Evolutionary conservation across 1,284 basidiomycete genomes (phyloP), one percentile per base, ranked within the genome.

Genomic region (Irpex rosettiformis): DNA sequence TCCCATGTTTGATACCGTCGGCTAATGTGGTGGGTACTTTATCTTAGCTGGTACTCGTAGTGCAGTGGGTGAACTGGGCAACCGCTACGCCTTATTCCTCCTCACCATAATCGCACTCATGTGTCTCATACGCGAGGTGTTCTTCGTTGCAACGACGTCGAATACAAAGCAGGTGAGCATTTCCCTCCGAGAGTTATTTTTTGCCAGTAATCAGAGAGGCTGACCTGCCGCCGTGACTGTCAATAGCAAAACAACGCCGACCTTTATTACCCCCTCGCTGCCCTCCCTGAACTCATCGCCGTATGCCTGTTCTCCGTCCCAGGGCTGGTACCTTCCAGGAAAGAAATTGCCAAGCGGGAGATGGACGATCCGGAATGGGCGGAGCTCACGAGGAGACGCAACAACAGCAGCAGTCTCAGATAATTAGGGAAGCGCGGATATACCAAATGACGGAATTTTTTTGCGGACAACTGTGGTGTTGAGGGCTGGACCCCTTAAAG

Each of bases 231-330:
- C n/a, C n/a, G n/a, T n/a, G n/a, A n/a, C n/a, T n/a, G n/a, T 29
- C 18, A 3, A 40, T 25, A 64, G 60, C 72, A 74, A 60, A 70
- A 73, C 42, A 67, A 77, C 25, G 79, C 82, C 61, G 64, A 69
- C 27, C 69, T 73, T 47, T 82, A 77, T 77, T 82, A 80, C 58
- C 78, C 79, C 1, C 69, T 82, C 6, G 65, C 76, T 2, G 78
- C 77, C 1, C 54, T 77, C 6, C 70, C 78, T 1, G 80, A 82
- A 65, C 57, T 79, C 22, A 58, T 79, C 24, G 77, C 75, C 0
- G 77, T 76, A 0, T 27, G 74, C 4, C 64, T 80, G 48, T 79
- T 77, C 52, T 58, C 72, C 11, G 65, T 70, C 2, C 78, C 79
- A 1, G 79, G 77, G 0, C 69, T 81, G 8, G 72, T 81, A 0